A percentile compares a stretch with the other conserved stretches of the same genome.
phyloP scores from a whole-genome alignment of 2,329 filamentous ascomycete genomes.

The Neofusicoccum sp. region DNA sequence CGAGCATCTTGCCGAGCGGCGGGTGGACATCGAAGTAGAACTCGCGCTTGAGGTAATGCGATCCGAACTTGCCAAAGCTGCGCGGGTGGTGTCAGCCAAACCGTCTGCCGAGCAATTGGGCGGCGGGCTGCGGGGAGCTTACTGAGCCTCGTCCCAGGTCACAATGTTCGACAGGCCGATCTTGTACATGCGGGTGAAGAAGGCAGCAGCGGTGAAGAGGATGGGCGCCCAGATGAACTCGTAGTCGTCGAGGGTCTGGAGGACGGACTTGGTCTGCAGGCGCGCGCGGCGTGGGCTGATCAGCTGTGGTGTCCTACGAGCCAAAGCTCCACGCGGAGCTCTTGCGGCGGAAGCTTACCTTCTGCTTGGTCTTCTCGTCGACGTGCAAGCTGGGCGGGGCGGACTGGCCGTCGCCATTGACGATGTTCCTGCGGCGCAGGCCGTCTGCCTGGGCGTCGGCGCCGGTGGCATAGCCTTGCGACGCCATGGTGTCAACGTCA shows the following conservation, averaged over 20 bases:
- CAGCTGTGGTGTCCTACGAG: constrained; percentile 3
- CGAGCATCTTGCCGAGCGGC: constrained; percentile 96
- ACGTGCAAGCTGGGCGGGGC: constrained; percentile 33
- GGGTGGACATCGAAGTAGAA: constrained; percentile 99
- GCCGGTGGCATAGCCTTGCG: constrained; percentile 34
- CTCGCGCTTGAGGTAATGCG: constrained; percentile 97
- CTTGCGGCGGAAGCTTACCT: constrained; percentile 34
- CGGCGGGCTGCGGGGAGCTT: constrained; percentile 35
- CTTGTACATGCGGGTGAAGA: constrained; percentile 67
- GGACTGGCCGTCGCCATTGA: constrained; percentile 26
- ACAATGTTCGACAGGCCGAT: constrained; percentile 69
- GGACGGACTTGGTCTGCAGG: constrained; percentile 51
- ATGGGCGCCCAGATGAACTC: constrained; percentile 64
- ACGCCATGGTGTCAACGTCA: constrained; percentile 16
- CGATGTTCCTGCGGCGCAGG: constrained; percentile 47
- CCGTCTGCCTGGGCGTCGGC: constrained; percentile 43
- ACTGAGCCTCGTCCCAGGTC: constrained; percentile 76
- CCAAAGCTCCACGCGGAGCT: constrained; percentile 13
- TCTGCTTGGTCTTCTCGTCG: constrained; percentile 48
- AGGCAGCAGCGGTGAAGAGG: constrained; percentile 60
- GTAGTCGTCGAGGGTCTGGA: constrained; percentile 62
- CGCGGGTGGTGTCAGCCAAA: constrained; percentile 24
- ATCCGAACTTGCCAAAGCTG: constrained; percentile 95
- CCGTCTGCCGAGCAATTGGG: neutral
- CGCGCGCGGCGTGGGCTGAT: neutral